Evolutionary conservation across 164 flowering plant species (phyloP).

Genomic region (Umbilicus rupestris): DNA sequence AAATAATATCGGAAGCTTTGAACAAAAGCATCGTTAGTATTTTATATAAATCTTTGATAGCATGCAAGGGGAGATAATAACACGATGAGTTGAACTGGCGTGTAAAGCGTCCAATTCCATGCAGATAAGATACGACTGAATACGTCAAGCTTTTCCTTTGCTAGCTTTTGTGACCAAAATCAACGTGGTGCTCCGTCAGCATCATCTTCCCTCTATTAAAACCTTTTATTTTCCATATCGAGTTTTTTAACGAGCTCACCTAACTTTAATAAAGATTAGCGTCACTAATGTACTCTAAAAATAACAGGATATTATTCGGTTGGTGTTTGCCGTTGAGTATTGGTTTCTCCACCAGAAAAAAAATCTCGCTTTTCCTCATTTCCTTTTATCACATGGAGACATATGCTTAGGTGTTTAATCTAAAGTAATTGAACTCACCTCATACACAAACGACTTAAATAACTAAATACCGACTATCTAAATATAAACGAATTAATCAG

Average conservation of each 20-base stretch:
- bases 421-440: no score
- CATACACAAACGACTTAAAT: no score
- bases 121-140: slow-evolving; percentile 10
- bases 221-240: neutral
- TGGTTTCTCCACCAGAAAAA: no score
- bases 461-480: no score
- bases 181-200: slow-evolving; percentile 5
- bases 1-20: neutral
- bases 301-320: slow-evolving; percentile 8
- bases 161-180: neutral
- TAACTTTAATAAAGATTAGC: slow-evolving; percentile 18
- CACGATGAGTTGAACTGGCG: slow-evolving; percentile 10
- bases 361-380: no score
- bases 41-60: neutral
- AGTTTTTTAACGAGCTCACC: neutral
- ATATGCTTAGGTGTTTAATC: no score
- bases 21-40: neutral
- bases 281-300: slow-evolving; percentile 12
- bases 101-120: slow-evolving; percentile 17
- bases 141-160: slow-evolving; percentile 8
- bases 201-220: neutral
- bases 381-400: no score
- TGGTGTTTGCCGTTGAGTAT: no score
- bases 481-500: no score
- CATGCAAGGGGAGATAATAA: neutral